phyloP scores from a whole-genome alignment of 2,329 filamentous ascomycete species.

The Chaetomium olivaceum region DNA sequence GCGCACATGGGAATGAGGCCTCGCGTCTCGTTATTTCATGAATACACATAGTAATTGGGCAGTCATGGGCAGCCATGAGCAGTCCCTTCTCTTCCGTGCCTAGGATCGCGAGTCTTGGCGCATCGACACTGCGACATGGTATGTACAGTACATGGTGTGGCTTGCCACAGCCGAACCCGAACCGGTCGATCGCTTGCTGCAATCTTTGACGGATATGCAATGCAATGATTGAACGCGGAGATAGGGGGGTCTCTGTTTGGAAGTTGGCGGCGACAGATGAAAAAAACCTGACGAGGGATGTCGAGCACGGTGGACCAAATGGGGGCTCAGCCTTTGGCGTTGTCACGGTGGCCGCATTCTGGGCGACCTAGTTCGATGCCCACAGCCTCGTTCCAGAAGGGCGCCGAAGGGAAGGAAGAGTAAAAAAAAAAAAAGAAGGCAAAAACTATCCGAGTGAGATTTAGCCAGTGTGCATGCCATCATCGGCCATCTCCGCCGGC shows the following conservation, averaged over 20 bases:
- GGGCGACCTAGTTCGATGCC: constrained; percentile 15
- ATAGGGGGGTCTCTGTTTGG: not conserved
- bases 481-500: not conserved
- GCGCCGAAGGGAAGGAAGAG: constrained; percentile 5
- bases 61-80: not conserved
- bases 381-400: constrained; percentile 22
- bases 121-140: not conserved
- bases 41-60: not conserved
- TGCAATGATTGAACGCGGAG: not conserved
- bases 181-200: not conserved
- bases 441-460: not conserved
- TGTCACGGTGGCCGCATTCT: constrained; percentile 26
- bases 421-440: too few species aligned
- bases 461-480: not conserved
- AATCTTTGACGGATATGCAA: not conserved
- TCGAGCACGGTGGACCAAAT: not conserved
- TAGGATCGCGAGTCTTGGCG: constrained; percentile 2
- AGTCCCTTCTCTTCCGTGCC: not conserved
- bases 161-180: not conserved
- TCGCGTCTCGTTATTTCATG: not conserved
- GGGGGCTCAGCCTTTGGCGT: constrained; percentile 22
- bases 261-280: not conserved
- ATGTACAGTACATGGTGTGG: constrained; percentile 1
- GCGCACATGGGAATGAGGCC: not conserved
- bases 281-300: not conserved